Percentiles rank a stretch among this genome's conserved stretches.
These are phyloP conservation scores for Termitomyces sp. DNA, from an alignment of 768 basidiomycete genomes.

Conservation along the genomic window DNA sequence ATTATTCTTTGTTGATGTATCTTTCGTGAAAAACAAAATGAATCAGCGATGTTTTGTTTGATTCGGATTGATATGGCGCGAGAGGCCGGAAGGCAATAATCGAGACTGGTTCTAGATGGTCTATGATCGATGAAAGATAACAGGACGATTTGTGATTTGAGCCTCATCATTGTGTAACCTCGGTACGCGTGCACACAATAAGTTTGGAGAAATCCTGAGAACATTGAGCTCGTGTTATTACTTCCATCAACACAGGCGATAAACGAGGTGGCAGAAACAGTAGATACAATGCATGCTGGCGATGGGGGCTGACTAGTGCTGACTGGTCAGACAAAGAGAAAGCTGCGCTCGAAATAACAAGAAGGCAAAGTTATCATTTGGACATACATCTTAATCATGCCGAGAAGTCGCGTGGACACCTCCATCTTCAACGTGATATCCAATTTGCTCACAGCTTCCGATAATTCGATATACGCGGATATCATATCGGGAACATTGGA, in stretches of 20 bases:
- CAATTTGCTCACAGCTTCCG: not conserved
- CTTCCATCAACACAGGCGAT: too few relatives aligned
- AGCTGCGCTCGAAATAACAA: not conserved
- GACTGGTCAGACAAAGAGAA: not conserved
- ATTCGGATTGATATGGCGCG: too few relatives aligned
- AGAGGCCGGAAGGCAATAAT: too few relatives aligned
- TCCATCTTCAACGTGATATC: slow-evolving; percentile 1
- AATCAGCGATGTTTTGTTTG: not conserved
- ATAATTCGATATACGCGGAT: too few relatives aligned
- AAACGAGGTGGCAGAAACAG: too few relatives aligned
- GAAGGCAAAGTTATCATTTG: not conserved
- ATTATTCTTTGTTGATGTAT: slow-evolving; percentile 45
- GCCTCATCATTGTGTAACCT: too few relatives aligned
- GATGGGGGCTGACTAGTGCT: not conserved
- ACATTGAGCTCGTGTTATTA: too few relatives aligned
- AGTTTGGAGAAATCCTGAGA: too few relatives aligned
- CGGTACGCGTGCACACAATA: too few relatives aligned
- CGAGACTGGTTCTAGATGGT: too few relatives aligned
- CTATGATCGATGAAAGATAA: too few relatives aligned
- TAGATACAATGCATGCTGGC: not conserved
- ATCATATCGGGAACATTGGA: not conserved
- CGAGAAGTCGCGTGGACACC: slow-evolving; percentile 35
- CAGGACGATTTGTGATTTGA: too few relatives aligned
- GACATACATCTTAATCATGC: not conserved
- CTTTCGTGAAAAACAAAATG: slow-evolving; percentile 6